Evolutionary conservation across 495 filamentous ascomycete genomes (phyloP).

Genomic region (Tuber melanosporum): DNA sequence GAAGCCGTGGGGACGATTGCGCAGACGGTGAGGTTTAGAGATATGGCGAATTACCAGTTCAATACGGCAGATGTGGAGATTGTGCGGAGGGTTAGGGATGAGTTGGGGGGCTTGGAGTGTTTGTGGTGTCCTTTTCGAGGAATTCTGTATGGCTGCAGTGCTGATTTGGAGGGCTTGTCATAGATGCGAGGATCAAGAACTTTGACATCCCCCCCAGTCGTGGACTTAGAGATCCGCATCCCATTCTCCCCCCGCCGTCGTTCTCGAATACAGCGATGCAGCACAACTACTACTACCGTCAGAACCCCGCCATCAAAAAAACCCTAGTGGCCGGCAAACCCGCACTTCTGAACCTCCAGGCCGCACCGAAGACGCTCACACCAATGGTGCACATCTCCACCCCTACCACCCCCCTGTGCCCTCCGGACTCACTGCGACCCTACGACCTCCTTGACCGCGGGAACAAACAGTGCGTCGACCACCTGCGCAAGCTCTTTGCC

Average conservation of each 20-base stretch:
- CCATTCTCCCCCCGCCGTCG: constrained; percentile 72
- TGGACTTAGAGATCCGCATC: constrained; percentile 53
- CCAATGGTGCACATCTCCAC: constrained; percentile 60
- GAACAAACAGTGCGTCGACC: constrained; percentile 47
- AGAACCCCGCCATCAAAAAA: constrained; percentile 55
- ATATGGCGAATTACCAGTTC: constrained; percentile 41
- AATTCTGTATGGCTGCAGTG: neutral
- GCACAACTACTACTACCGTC: constrained; percentile 49
- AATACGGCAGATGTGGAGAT: constrained; percentile 21
- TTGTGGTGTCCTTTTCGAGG: neutral
- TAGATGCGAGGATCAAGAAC: constrained; percentile 63
- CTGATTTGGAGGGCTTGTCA: neutral
- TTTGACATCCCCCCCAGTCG: constrained; percentile 64
- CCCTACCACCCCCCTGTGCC: constrained; percentile 47
- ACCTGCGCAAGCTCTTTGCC: constrained; percentile 56
- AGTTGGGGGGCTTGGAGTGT: neutral
- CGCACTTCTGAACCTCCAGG: constrained; percentile 51
- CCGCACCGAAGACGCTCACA: constrained; percentile 48
- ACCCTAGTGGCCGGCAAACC: constrained; percentile 51
- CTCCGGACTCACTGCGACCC: constrained; percentile 42
- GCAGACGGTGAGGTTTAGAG: constrained; percentile 78
- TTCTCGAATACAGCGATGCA: constrained; percentile 48
- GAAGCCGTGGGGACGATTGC: constrained; percentile 66
- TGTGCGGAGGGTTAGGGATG: neutral
- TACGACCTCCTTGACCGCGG: constrained; percentile 53